phyloP scores from a whole-genome alignment of 345 rosid species.

The Eucalyptus pauciflora region DNA sequence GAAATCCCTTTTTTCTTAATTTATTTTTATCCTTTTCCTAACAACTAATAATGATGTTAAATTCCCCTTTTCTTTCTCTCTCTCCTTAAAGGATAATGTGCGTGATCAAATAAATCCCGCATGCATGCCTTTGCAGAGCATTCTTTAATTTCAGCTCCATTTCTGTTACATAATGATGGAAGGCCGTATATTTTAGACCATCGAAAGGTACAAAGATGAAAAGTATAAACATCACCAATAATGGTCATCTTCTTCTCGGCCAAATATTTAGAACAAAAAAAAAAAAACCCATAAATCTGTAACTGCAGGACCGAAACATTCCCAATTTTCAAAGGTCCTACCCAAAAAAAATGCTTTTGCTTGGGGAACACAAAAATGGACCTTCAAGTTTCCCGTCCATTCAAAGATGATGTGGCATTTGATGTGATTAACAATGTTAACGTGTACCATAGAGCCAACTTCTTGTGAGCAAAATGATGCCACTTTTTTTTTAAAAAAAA shows the following conservation, averaged over 20 bases:
- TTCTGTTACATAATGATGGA: neutral
- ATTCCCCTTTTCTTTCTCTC: neutral
- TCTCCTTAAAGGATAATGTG: neutral
- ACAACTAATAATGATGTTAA: neutral
- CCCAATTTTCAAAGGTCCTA: neutral
- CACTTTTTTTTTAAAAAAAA: neutral
- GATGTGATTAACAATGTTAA: neutral
- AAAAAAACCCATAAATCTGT: neutral
- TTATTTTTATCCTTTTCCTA: neutral
- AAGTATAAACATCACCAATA: neutral
- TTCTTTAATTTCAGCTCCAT: neutral
- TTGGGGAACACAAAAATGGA: neutral
- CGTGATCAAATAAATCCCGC: neutral
- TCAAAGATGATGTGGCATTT: neutral
- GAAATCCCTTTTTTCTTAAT: neutral
- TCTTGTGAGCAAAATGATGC: neutral
- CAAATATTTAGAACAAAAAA: neutral
- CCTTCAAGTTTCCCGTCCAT: neutral
- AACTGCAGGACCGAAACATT: neutral
- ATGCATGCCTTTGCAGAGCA: neutral
- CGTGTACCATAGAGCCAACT: neutral
- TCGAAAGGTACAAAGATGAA: neutral
- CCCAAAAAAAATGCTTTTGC: neutral
- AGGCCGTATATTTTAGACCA: neutral
- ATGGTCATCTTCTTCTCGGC: neutral